Conservation (phyloP, 148 eudicot species). For the Selenicereus undatus region DNA sequence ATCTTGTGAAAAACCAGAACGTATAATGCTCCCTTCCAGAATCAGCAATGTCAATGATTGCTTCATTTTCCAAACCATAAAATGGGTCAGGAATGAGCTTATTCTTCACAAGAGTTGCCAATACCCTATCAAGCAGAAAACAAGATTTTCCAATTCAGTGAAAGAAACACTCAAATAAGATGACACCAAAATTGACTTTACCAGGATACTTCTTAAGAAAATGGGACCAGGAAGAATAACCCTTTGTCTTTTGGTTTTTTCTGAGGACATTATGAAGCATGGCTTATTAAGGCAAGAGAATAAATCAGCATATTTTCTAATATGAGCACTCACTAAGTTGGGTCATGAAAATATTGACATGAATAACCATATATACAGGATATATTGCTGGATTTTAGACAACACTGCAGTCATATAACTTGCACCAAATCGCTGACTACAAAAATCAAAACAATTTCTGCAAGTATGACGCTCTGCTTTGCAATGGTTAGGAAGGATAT, state of each 20-base stretch:
- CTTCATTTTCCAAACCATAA: slow-evolving; percentile 85
- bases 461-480: neutral
- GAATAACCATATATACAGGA: neutral
- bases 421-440: no score
- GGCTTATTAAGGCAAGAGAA: neutral
- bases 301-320: no score
- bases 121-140: slow-evolving; percentile 50
- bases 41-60: slow-evolving; percentile 86
- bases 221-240: neutral
- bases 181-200: neutral
- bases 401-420: neutral
- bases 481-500: neutral
- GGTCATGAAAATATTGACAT: neutral
- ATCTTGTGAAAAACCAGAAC: slow-evolving; percentile 83
- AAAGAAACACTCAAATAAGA: neutral
- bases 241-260: no score
- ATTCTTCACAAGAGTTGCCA: slow-evolving; percentile 84
- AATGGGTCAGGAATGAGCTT: slow-evolving; percentile 81
- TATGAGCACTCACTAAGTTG: neutral
- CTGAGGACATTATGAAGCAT: neutral
- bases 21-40: slow-evolving; percentile 95
- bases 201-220: neutral
- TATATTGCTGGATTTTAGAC: neutral
- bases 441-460: no score
- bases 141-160: neutral